Percentiles rank a stretch among this genome's conserved stretches.
phyloP scores from a whole-genome alignment of 2,329 filamentous ascomycete genomes.

The Colletotrichum sansevieriae region DNA sequence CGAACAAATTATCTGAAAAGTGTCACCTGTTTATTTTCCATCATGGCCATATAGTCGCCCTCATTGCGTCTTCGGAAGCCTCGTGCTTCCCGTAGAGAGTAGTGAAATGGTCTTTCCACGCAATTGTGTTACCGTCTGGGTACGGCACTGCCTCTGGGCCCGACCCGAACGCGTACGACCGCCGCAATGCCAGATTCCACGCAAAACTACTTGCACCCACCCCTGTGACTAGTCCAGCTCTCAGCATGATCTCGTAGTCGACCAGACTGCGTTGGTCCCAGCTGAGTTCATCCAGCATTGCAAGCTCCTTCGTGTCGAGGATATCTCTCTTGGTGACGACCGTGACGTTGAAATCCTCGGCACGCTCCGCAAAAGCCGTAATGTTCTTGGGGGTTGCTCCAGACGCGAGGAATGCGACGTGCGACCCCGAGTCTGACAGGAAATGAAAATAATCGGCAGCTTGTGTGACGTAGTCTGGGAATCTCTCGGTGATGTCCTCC shows the following conservation, averaged over 20 bases:
- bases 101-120: constrained; percentile 52
- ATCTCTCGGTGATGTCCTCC: constrained; percentile 46
- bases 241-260: constrained; percentile 63
- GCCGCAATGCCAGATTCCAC: constrained; percentile 60
- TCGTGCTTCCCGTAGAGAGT: constrained; percentile 48
- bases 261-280: constrained; percentile 65
- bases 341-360: constrained; percentile 52
- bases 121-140: constrained; percentile 39
- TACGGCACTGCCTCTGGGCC: constrained; percentile 28
- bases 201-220: constrained; percentile 59
- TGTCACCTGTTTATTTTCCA: not conserved
- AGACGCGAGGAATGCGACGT: constrained; percentile 58
- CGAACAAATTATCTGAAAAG: not conserved
- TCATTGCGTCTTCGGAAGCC: constrained; percentile 47
- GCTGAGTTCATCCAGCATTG: constrained; percentile 51
- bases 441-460: constrained; percentile 49
- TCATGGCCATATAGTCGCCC: constrained; percentile 39
- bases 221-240: constrained; percentile 58
- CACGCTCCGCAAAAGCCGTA: constrained; percentile 52
- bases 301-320: constrained; percentile 53
- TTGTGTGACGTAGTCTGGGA: constrained; percentile 51
- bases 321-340: constrained; percentile 59
- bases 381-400: constrained; percentile 54
- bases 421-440: constrained; percentile 46
- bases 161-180: constrained; percentile 48